phyloP scores from a whole-genome alignment of 2,329 filamentous ascomycete genomes.

The Rutstroemia sp. region DNA sequence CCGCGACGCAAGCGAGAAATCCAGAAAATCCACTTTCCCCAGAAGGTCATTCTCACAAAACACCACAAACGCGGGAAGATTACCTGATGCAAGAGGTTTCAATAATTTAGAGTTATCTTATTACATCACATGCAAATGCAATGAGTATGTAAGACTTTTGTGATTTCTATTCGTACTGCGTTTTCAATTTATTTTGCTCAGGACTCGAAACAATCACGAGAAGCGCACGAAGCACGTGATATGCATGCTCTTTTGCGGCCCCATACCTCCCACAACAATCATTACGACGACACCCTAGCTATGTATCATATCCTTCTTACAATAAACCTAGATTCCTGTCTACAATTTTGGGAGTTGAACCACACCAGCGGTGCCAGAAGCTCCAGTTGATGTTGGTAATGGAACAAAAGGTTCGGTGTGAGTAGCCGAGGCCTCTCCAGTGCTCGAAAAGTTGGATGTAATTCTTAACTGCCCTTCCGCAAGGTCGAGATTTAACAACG shows the following conservation, averaged over 20 bases:
- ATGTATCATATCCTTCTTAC: neutral
- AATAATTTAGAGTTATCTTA: neutral
- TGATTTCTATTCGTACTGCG: neutral
- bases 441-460: conserved; percentile 17
- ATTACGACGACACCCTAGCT: neutral
- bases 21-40: conserved; percentile 4
- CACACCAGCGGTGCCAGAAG: neutral
- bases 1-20: conserved; percentile 10
- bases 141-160: neutral
- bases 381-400: conserved; percentile 13
- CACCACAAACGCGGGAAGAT: neutral
- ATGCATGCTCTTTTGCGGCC: conserved; percentile 4
- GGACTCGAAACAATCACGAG: neutral
- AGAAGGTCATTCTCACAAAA: neutral
- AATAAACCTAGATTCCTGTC: neutral
- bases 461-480: conserved; percentile 36
- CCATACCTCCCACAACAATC: neutral
- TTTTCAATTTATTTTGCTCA: neutral
- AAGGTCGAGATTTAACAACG: conserved; percentile 24
- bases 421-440: conserved; percentile 16
- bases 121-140: neutral
- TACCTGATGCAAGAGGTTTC: neutral
- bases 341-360: neutral
- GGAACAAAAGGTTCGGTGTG: conserved; percentile 17
- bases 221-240: neutral